Evolutionary conservation across 2,329 filamentous ascomycete species (phyloP).

Genomic region (Amesomyces nigricolor): DNA sequence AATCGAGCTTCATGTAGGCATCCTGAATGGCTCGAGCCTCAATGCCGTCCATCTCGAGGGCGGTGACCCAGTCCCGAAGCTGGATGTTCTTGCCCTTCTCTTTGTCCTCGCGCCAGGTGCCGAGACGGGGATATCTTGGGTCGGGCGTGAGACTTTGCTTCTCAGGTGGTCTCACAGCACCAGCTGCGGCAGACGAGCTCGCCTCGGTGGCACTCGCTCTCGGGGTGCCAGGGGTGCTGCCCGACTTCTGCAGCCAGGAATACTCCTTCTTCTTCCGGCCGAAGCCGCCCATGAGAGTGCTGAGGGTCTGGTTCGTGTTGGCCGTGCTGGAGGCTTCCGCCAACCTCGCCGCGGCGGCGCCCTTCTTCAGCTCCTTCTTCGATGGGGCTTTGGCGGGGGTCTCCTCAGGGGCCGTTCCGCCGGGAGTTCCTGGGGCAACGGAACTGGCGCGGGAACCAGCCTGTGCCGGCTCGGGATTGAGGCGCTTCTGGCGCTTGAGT

Average conservation of each 20-base stretch:
- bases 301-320: constrained; percentile 74
- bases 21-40: constrained; percentile 58
- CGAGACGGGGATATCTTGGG: constrained; percentile 55
- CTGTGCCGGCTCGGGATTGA: constrained; percentile 49
- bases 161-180: constrained; percentile 28
- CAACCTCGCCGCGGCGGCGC: constrained; percentile 68
- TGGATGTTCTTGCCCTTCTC: constrained; percentile 75
- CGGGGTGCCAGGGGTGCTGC: constrained; percentile 50
- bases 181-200: constrained; percentile 27
- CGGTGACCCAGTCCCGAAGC: constrained; percentile 73
- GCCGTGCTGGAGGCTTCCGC: constrained; percentile 74
- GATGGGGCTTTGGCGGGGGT: constrained; percentile 55
- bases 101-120: constrained; percentile 72
- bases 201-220: constrained; percentile 31
- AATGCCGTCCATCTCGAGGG: constrained; percentile 71
- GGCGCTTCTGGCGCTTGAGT: constrained; percentile 59
- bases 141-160: constrained; percentile 48
- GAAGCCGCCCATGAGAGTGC: constrained; percentile 65
- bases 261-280: constrained; percentile 64
- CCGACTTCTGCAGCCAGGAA: constrained; percentile 63
- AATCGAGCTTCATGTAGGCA: constrained; percentile 49
- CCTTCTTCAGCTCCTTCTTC: constrained; percentile 81
- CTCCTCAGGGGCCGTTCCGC: constrained; percentile 59
- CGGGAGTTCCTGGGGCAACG: constrained; percentile 55
- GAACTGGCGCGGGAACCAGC: constrained; percentile 50